Evolutionary conservation across 306 rosid species (phyloP).

Genomic region (Hippophae gyantsensis): DNA sequence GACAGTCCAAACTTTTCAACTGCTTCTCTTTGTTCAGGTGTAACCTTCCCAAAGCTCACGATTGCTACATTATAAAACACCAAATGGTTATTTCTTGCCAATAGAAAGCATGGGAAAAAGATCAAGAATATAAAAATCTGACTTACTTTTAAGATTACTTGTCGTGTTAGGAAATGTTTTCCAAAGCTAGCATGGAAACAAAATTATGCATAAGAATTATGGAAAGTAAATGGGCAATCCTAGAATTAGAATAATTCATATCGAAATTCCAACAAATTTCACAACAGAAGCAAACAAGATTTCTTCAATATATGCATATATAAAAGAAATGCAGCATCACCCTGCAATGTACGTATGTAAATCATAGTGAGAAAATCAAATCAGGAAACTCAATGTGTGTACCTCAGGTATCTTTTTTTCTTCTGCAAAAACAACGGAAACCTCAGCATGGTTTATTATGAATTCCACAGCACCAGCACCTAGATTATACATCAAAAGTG

Average conservation of each 20-base stretch:
- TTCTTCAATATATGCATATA: too few relatives aligned
- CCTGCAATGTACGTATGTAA: too few relatives aligned
- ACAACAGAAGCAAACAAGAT: too few relatives aligned
- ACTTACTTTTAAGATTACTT: conserved; percentile 60
- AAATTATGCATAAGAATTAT: conserved; percentile 10
- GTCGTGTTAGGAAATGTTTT: conserved; percentile 61
- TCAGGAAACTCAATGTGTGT: not conserved
- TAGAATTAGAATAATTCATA: not conserved
- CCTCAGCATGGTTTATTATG: conserved; percentile 74
- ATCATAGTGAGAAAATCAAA: too few relatives aligned
- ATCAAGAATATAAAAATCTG: conserved; percentile 13
- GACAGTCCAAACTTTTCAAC: conserved; percentile 47
- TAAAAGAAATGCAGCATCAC: too few relatives aligned
- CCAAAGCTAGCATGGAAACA: conserved; percentile 52
- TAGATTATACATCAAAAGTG: conserved; percentile 26
- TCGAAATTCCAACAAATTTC: too few relatives aligned
- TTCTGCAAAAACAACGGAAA: conserved; percentile 66
- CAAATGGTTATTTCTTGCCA: conserved; percentile 12
- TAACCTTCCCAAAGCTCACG: conserved; percentile 88
- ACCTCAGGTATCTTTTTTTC: conserved; percentile 90
- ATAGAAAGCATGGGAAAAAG: conserved; percentile 5
- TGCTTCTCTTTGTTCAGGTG: conserved; percentile 59
- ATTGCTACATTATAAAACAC: conserved; percentile 36
- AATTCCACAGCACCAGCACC: conserved; percentile 92
- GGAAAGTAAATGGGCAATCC: not conserved